These are phyloP conservation scores for Neurospora intermedia DNA, from an alignment of 495 filamentous ascomycete species.

Conservation along the genomic window DNA sequence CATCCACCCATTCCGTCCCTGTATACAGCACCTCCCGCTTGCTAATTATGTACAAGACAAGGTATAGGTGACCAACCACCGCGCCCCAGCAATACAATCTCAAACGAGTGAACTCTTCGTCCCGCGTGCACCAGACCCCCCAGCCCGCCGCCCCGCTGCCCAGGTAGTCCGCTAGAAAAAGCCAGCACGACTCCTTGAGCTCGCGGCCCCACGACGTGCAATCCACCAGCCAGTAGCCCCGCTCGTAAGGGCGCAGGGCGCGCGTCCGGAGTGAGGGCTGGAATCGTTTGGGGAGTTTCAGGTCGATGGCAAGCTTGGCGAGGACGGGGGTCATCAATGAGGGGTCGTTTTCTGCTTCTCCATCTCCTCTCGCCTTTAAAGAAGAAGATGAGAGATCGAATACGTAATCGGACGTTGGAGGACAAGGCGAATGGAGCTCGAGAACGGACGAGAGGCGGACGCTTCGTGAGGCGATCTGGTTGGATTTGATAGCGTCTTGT, in stretches of 20 bases:
- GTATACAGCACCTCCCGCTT: slow-evolving; percentile 42
- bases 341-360: not conserved
- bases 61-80: slow-evolving; percentile 50
- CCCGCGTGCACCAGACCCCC: slow-evolving; percentile 44
- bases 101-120: slow-evolving; percentile 24
- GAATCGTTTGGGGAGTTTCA: slow-evolving; percentile 40
- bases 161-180: slow-evolving; percentile 48
- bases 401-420: slow-evolving; percentile 9
- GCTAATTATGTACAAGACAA: slow-evolving; percentile 54
- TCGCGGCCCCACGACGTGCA: slow-evolving; percentile 33
- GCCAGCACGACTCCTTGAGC: slow-evolving; percentile 44
- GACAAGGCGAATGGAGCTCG: slow-evolving; percentile 27
- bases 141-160: slow-evolving; percentile 51
- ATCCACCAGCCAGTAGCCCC: slow-evolving; percentile 58
- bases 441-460: slow-evolving; percentile 6
- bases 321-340: slow-evolving; percentile 44
- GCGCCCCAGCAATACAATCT: slow-evolving; percentile 60
- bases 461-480: not conserved
- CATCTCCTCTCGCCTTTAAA: not conserved
- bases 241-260: slow-evolving; percentile 43
- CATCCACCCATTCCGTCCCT: slow-evolving; percentile 49
- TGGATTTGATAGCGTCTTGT: not conserved
- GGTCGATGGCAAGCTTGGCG: slow-evolving; percentile 37
- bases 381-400: slow-evolving; percentile 12
- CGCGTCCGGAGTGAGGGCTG: slow-evolving; percentile 41